Conservation (phyloP, 2,329 filamentous ascomycete species). For the Aspergillus sp. region DNA sequence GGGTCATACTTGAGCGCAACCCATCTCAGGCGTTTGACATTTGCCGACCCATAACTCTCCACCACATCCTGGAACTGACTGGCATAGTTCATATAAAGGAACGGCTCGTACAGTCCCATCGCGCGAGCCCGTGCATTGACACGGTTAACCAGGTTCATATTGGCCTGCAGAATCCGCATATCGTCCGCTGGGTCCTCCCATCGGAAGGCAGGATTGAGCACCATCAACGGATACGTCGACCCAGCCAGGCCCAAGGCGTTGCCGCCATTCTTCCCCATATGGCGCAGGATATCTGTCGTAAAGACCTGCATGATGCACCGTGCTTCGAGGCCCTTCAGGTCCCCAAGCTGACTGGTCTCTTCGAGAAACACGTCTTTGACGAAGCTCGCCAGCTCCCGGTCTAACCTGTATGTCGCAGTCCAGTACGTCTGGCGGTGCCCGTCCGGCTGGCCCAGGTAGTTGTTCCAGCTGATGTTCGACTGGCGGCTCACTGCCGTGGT, state of each 20-base stretch:
- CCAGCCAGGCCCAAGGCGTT: background rate
- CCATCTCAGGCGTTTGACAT: conserved; percentile 28
- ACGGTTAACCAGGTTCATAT: conserved; percentile 26
- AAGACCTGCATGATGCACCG: conserved; percentile 30
- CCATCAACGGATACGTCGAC: background rate
- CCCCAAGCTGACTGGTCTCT: conserved; percentile 10
- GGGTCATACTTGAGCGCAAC: conserved; percentile 44
- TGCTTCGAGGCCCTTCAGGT: background rate
- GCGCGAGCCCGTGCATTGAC: conserved; percentile 29
- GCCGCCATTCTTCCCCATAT: conserved; percentile 24
- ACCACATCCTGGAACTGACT: conserved; percentile 44
- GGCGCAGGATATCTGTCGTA: conserved; percentile 25
- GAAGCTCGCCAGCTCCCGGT: conserved; percentile 26
- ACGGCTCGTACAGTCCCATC: conserved; percentile 19
- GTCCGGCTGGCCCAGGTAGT: conserved; percentile 33
- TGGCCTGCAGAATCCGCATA: conserved; percentile 19
- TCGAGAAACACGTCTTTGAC: background rate
- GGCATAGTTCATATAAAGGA: conserved; percentile 50
- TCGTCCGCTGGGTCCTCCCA: conserved; percentile 35
- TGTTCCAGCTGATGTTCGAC: conserved; percentile 32
- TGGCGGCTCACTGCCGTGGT: conserved; percentile 29
- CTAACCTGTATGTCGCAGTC: conserved; percentile 31
- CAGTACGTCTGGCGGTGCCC: conserved; percentile 34
- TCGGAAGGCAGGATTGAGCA: conserved; percentile 29
- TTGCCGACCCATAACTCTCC: conserved; percentile 41